Base-by-base conservation (phyloP, 1,284 basidiomycete species). In the Ceratobasidium sp. region DNA sequence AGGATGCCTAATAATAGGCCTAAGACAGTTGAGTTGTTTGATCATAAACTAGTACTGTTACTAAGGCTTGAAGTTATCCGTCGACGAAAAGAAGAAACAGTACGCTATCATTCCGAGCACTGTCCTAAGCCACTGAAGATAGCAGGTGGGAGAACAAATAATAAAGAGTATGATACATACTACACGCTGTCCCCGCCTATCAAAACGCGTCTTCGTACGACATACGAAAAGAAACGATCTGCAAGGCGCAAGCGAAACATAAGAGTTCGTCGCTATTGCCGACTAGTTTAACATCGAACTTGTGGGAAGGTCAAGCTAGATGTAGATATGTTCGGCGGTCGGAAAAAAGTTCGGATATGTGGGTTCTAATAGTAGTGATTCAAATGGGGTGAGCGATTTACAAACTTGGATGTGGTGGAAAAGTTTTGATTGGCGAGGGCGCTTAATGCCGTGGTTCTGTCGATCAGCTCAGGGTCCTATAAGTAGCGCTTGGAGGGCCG, bases 251-350 rank as follows among this genome's bases (percentile, higher is more conserved):
- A 57, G 62, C 52, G 52, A 57, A 44, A 61, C 61, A 25, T 15
- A 51, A 49, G 22, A 52, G 46, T 19, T 43, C 52, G 49, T 75
- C 51, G 29, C 32, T 75, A 22, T 75, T n/a, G 73, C 73, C 73
- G 73, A 75, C 73, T 75, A 75, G 73, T 75, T 75, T 75, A 75
- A 75, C 73, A 65, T 52, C 61, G 52, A 65, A 52, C 52, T 49
- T 44, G 52, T 64, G 25, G 44, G 15, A 54, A 8, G 44, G 1
- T 49, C 37, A 43, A 57, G 52, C 62, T 57, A 17, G 51, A 52
- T 62, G 73, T 75, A 75, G 73, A 75, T 75, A 75, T 56, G 73
- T 75, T 75, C 73, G 73, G 73, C 69, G 34, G 44, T 32, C 32
- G 40, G n/a, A 22, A 62, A 19, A 25, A 22, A 11, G 2, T 37